A percentile compares a stretch with the other conserved stretches of the same genome.
phyloP scores from a whole-genome alignment of 768 basidiomycete genomes.

The Candolleomyces eurysporus region DNA sequence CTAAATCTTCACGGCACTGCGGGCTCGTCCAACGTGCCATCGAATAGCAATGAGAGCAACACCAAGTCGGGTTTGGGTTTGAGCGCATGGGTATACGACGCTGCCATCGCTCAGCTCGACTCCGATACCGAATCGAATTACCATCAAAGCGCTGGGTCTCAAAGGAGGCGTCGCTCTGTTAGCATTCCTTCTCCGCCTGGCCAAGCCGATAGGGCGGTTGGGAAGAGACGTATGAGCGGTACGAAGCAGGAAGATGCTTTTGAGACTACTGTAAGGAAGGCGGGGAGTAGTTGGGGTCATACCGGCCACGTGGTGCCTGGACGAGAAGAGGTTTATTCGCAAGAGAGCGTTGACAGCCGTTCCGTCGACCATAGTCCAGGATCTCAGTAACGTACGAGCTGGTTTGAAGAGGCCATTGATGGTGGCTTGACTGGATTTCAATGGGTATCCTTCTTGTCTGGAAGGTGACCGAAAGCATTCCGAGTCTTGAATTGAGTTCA shows the following conservation, averaged over 20 bases:
- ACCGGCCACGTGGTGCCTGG: neutral
- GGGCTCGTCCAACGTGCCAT: too few species aligned
- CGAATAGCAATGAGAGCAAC: neutral
- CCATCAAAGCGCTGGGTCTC: neutral
- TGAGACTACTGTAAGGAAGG: too few species aligned
- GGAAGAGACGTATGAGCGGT: neutral
- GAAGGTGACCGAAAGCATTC: too few species aligned
- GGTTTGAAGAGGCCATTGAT: constrained; percentile 5
- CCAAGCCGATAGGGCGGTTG: neutral
- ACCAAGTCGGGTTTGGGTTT: constrained; percentile 17
- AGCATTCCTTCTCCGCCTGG: neutral
- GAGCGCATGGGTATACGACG: constrained; percentile 49
- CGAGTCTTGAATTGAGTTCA: too few species aligned
- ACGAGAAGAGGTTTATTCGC: neutral
- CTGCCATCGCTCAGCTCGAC: constrained; percentile 35
- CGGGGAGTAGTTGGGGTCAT: neutral
- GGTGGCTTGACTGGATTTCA: neutral
- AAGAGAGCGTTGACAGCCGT: neutral
- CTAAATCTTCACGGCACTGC: constrained; percentile 7
- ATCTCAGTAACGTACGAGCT: neutral
- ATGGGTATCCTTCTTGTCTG: too few species aligned
- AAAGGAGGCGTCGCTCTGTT: neutral
- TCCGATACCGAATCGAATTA: neutral
- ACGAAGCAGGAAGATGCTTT: too few species aligned
- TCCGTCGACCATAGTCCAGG: neutral